Base-by-base conservation (phyloP, 805 yeast species). In the Saturnispora sekii region DNA sequence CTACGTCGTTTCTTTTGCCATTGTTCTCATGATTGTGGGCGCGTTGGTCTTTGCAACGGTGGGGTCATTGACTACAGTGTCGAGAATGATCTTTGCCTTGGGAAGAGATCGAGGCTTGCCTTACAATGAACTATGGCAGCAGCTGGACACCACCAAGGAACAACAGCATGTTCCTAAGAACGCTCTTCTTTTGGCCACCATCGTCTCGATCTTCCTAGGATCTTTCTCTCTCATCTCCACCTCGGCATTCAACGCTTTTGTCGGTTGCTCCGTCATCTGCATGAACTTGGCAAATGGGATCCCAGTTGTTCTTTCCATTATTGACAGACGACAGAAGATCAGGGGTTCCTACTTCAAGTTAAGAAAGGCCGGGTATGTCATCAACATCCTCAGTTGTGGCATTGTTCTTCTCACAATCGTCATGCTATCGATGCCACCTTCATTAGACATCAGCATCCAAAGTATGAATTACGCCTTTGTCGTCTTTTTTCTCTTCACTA, bases 31-130 rank as follows among this genome's bases (percentile, higher is more conserved):
- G 58, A 72, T 82, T 46, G 67, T 77, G 39, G 93, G 85, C 0
- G 82, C 87, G 15, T 74, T 80, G 21, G 56, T 82, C 9, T 84
- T 84, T 60, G 87, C 86, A 32, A 82, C 88, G 2, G 77, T 85
- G 41, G 89, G 94, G 4, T 74, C 90, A 1, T 68, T 83, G 32
- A 84, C 93, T 1, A 81, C 94, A 0, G 84, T 88, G 2, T 83
- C 93, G 3, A 73, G 94, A 70, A 74, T 81, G n/a, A 84, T 87
- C 0, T 84, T 76, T 58, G 82, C 86, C 21, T 79, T 85, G 64
- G 86, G 90, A 43, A 73, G 95, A 64, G 95, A 85, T 59, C 84
- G 80, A 32, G 95, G 88, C 0, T 62, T 85, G 37, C 94, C 94
- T 2, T 74, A 68, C 53, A 73, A 76, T 45, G 67, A 73, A 10